These are phyloP conservation scores for Cladosporium halotolerans DNA, from an alignment of 2,329 filamentous ascomycete species.

Conservation along the genomic window DNA sequence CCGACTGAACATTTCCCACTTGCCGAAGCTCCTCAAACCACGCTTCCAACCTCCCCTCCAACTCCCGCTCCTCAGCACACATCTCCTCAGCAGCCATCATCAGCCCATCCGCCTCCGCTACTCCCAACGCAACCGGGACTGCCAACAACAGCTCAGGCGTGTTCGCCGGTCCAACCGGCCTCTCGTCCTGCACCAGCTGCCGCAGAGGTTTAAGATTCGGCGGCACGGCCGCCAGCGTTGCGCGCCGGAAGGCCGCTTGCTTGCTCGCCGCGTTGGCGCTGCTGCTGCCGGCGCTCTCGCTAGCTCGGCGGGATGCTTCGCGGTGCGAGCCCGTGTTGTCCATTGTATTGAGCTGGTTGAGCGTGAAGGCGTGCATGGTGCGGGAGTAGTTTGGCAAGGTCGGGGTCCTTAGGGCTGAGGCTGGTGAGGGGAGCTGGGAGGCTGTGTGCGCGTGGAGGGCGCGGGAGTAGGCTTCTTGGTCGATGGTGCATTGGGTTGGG, in stretches of 20 bases:
- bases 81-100: not conserved
- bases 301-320: not conserved
- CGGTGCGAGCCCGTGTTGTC: slow-evolving; percentile 10
- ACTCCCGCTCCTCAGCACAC: not conserved
- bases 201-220: not conserved
- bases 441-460: slow-evolving; percentile 20
- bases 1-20: too few species aligned
- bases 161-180: slow-evolving; percentile 17
- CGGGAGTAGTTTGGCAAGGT: slow-evolving; percentile 20
- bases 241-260: not conserved
- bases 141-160: slow-evolving; percentile 11
- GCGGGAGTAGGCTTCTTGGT: slow-evolving; percentile 15
- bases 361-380: slow-evolving; percentile 24
- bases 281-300: not conserved
- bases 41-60: not conserved
- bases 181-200: slow-evolving; percentile 18
- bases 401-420: not conserved
- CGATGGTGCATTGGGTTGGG: not conserved
- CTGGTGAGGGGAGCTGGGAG: slow-evolving; percentile 14
- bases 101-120: too few species aligned
- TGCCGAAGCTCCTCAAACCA: too few species aligned
- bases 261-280: not conserved
- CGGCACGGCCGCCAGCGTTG: not conserved
- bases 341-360: slow-evolving; percentile 18
- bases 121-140: too few species aligned